Conservation (phyloP, 257 asterid species). For the Solanum medicagineum region DNA sequence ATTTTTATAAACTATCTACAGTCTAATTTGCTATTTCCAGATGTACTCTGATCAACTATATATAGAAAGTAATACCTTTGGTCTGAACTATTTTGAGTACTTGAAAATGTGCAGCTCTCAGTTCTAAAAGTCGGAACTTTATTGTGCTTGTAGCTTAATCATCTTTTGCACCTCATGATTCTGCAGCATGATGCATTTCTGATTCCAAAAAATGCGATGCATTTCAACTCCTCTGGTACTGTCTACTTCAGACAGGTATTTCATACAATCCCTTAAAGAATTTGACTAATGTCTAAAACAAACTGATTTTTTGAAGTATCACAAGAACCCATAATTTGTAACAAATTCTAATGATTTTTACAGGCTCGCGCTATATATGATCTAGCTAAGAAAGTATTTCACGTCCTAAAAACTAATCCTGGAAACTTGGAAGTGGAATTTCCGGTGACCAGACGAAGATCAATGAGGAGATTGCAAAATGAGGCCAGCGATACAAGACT, state of each 20-base stretch:
- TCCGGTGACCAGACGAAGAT: constrained; percentile 60
- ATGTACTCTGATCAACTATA: neutral
- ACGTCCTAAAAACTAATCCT: constrained; percentile 53
- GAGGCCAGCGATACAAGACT: constrained; percentile 22
- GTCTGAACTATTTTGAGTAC: neutral
- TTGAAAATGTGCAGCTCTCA: neutral
- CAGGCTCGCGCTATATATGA: constrained; percentile 81
- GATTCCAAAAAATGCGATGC: constrained; percentile 85
- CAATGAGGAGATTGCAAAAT: constrained; percentile 37
- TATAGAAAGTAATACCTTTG: neutral
- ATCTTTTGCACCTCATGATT: neutral
- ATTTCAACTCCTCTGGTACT: constrained; percentile 65
- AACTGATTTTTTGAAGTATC: neutral
- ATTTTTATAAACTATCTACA: neutral
- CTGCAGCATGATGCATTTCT: constrained; percentile 77
- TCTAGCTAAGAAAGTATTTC: constrained; percentile 66
- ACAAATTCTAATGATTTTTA: neutral
- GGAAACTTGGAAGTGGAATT: constrained; percentile 41
- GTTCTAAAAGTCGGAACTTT: neutral
- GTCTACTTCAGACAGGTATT: constrained; percentile 63
- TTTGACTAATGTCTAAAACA: neutral
- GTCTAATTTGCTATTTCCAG: neutral
- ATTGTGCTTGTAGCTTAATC: neutral
- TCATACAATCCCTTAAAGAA: neutral
- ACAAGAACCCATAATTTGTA: neutral